phyloP scores from a whole-genome alignment of 2,329 filamentous ascomycete species.

The Annulohypoxylon truncatum region DNA sequence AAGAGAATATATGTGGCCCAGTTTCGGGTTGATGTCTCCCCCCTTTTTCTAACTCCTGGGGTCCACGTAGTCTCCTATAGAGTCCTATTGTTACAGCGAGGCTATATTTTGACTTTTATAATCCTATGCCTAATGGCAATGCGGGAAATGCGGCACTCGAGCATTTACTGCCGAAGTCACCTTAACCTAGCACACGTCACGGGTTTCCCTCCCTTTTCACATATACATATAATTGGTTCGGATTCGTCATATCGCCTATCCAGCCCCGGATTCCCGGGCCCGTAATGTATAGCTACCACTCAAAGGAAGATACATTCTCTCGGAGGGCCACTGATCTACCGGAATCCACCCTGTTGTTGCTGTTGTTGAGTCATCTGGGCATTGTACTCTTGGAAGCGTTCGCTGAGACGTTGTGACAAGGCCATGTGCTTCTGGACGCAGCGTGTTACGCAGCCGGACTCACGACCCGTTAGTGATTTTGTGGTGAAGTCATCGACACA shows the following conservation, averaged over 20 bases:
- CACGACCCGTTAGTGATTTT: slow-evolving; percentile 88
- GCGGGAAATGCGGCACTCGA: background rate
- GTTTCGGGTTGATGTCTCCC: background rate
- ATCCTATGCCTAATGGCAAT: background rate
- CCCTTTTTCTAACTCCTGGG: background rate
- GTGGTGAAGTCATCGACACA: slow-evolving; percentile 99
- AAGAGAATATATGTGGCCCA: slow-evolving; percentile 8
- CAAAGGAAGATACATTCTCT: background rate
- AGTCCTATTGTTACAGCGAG: slow-evolving; percentile 33
- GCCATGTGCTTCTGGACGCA: slow-evolving; percentile 98
- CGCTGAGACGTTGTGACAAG: slow-evolving; percentile 86
- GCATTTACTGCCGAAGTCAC: background rate
- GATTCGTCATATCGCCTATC: background rate
- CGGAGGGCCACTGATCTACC: slow-evolving; percentile 48
- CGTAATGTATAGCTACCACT: slow-evolving; percentile 6
- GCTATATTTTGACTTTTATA: slow-evolving; percentile 9
- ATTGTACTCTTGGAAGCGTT: slow-evolving; percentile 84
- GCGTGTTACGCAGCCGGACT: slow-evolving; percentile 91
- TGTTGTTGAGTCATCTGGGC: slow-evolving; percentile 68
- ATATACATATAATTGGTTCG: slow-evolving; percentile 7
- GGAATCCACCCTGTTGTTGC: slow-evolving; percentile 55
- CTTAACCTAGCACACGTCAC: background rate
- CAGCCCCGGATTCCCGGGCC: background rate
- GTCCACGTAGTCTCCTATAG: background rate
- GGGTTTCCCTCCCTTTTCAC: background rate